Evolutionary conservation across 768 basidiomycete genomes (phyloP), one percentile per base, ranked within the genome.

Genomic region (Psilocybe subaeruginosa): DNA sequence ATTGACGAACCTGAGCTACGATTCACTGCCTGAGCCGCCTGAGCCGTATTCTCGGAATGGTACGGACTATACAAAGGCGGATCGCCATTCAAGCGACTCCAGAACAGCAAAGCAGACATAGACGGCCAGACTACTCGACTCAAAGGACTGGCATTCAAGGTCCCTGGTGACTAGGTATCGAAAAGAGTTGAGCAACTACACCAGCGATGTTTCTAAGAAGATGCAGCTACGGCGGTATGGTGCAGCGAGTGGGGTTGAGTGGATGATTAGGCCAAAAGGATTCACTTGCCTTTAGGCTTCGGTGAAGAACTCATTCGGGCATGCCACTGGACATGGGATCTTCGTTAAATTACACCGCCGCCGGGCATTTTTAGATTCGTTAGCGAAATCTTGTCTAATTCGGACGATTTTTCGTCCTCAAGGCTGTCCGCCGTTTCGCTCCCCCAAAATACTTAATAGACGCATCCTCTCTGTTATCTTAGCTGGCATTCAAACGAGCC

Each of bases 11-110:
- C 68, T 59, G 72, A 74, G 63, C 69, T 74, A 17, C 73, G 69
- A 61, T 75, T 75, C 19, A 75, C 74, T 35, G 67, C 69, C 54
- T 72, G 68, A 19, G 73, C 74, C 14, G 72, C 74, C 3, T 59
- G 49, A 47, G 72, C 74, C 19, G 64, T 62, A 11, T 61, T 46
- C 41, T 62, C 59, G 27, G 64, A 65, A 31, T 45, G 61, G 56
- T 68, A 72, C 37, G 74, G 70, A 51, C 63, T 67, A 60, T 70
- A 73, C 39, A 70, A 46, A 5, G 62, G 67, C 47, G 37, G 53
- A 30, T 47, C 53, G n/a, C 14, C 56, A 47, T 50, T 57, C 45
- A 49, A 23, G 50, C 61, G 62, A 50, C 50, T 59, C 59, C 56
- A 57, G 43, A 64, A 62, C 23, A 64, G 48, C 54, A 67, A 46